Conservation (phyloP, 495 filamentous ascomycete species). For the Xylaria cubensis region DNA sequence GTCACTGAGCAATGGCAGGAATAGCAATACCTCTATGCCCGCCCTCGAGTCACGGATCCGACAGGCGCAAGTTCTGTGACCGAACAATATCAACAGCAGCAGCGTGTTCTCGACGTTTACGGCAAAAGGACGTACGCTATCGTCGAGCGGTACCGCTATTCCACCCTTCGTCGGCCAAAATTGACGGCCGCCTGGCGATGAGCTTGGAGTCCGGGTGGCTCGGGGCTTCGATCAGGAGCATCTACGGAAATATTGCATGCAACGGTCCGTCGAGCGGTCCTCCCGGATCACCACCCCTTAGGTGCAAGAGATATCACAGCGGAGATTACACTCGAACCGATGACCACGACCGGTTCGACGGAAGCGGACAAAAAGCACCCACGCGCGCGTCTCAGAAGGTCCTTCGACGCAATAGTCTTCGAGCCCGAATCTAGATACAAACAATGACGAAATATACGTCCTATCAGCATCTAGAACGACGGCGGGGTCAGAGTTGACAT, state of each 20-base stretch:
- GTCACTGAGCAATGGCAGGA: neutral
- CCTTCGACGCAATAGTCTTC: conserved; percentile 14
- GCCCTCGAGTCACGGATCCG: conserved; percentile 25
- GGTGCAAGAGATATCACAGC: neutral
- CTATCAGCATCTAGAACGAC: neutral
- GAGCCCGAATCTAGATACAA: neutral
- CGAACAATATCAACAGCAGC: neutral
- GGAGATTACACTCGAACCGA: neutral
- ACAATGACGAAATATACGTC: neutral
- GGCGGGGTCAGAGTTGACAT: neutral
- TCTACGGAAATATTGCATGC: neutral
- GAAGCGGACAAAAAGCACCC: neutral
- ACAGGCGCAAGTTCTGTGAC: conserved; percentile 24
- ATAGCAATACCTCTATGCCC: conserved; percentile 27
- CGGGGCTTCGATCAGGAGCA: too few relatives aligned
- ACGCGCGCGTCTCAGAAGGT: conserved; percentile 25
- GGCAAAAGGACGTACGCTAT: neutral
- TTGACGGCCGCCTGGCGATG: conserved; percentile 28
- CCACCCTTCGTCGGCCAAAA: neutral
- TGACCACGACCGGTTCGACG: neutral
- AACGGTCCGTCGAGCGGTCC: conserved; percentile 24
- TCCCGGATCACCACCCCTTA: conserved; percentile 27
- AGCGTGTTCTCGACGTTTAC: neutral
- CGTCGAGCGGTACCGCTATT: neutral
- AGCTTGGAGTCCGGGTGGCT: too few relatives aligned